Evolutionary conservation across 2,329 filamentous ascomycete species (phyloP).

Genomic region (Harringtonia lauricola): DNA sequence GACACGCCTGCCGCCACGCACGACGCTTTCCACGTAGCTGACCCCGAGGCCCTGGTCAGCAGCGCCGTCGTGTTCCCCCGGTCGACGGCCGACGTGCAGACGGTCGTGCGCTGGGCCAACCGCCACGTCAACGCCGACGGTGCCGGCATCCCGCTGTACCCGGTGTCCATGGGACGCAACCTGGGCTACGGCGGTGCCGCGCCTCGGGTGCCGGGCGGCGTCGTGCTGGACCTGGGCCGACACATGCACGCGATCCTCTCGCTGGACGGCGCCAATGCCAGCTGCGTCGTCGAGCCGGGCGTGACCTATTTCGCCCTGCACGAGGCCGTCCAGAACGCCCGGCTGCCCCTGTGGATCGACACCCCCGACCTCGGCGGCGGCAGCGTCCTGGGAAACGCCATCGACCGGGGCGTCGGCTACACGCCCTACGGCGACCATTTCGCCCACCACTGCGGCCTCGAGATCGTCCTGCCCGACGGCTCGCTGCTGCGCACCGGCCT

Average conservation of each 20-base stretch:
- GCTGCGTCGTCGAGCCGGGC: constrained; percentile 41
- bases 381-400: constrained; percentile 31
- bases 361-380: constrained; percentile 29
- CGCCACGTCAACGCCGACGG: neutral
- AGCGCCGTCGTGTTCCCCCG: constrained; percentile 32
- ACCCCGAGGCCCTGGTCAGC: constrained; percentile 29
- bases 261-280: constrained; percentile 36
- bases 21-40: constrained; percentile 29
- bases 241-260: constrained; percentile 42
- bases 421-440: constrained; percentile 31
- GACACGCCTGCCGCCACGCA: constrained; percentile 23
- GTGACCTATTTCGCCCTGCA: constrained; percentile 41
- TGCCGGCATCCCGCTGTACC: constrained; percentile 31
- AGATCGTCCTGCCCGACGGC: constrained; percentile 29
- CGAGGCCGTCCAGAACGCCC: constrained; percentile 28
- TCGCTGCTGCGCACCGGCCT: constrained; percentile 32
- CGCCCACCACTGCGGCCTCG: constrained; percentile 19
- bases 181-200: constrained; percentile 41
- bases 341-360: constrained; percentile 30
- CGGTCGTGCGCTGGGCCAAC: constrained; percentile 28
- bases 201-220: constrained; percentile 37
- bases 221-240: constrained; percentile 38
- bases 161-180: constrained; percentile 37
- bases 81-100: constrained; percentile 33
- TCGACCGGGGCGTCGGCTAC: constrained; percentile 35